Evolutionary conservation across 495 filamentous ascomycete species (phyloP).

Genomic region (Amniculicola lignicola): DNA sequence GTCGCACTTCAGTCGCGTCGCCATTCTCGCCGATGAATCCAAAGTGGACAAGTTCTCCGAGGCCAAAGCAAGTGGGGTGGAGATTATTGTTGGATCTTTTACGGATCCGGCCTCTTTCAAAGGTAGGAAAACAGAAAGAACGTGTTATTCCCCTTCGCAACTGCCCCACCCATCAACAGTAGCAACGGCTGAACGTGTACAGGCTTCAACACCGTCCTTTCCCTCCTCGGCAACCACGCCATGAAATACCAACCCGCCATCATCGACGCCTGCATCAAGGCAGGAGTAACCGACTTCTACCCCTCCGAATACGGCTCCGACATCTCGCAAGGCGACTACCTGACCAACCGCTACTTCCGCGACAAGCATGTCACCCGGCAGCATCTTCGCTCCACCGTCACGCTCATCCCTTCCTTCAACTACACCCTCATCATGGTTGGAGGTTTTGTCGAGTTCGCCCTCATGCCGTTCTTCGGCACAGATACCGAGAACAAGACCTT

Average conservation of each 20-base stretch:
- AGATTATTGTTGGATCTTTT: slow-evolving; percentile 15
- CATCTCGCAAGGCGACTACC: slow-evolving; percentile 18
- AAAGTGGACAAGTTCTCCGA: slow-evolving; percentile 19
- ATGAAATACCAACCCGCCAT: slow-evolving; percentile 32
- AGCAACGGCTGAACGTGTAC: no score
- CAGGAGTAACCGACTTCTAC: slow-evolving; percentile 42
- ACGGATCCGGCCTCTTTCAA: slow-evolving; percentile 5
- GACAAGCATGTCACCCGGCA: slow-evolving; percentile 13
- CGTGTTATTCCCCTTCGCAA: no score
- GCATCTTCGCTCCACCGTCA: slow-evolving; percentile 3
- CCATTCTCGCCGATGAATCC: slow-evolving; percentile 13
- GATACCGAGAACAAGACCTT: slow-evolving; percentile 17
- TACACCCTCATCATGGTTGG: slow-evolving; percentile 12
- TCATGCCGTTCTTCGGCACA: not conserved
- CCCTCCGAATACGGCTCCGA: slow-evolving; percentile 43
- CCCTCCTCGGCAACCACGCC: slow-evolving; percentile 14
- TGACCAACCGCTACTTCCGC: slow-evolving; percentile 15
- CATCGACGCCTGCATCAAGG: slow-evolving; percentile 38
- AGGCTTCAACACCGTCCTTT: slow-evolving; percentile 19
- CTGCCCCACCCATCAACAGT: no score
- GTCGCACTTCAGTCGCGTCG: slow-evolving; percentile 12
- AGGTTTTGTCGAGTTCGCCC: slow-evolving; percentile 13
- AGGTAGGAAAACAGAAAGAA: no score
- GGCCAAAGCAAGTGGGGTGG: slow-evolving; percentile 4
- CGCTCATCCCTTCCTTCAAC: slow-evolving; percentile 9